Base-by-base conservation (phyloP, 768 basidiomycete genomes). In the Gloeophyllum trabeum region DNA sequence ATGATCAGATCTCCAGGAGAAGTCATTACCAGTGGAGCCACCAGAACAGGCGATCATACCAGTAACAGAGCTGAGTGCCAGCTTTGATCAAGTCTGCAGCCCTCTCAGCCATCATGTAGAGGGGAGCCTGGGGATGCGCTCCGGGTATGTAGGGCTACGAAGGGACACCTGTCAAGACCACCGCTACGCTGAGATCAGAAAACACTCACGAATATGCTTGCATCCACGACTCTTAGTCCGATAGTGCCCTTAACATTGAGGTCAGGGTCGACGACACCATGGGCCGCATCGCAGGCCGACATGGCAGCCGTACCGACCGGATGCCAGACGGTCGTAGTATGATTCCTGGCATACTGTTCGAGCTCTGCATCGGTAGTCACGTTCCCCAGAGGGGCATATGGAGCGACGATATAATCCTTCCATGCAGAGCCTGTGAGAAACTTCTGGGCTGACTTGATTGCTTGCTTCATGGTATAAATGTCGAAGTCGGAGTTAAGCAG, bases 401-500 rank as follows among this genome's bases (percentile, higher is more conserved):
- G 48, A 18, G 32, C 51, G 14, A 52, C 28, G n/a, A 66, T 43
- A 36, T 46, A 64, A 7, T 51, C 55, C 3, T 49, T 35, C 59
- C 58, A 66, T 0, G 53, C 48, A 16, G 51, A 32, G 0, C 57
- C 57, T 4, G 53, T 39, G 7, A 59, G 16, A 43, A 64, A 62
- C 16, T 48, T 45, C 6, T 43, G 21, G 4, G 51, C 55, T 13
- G 45, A 53, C 32, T 54, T 43, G 7, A 64, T 47, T 6, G 54
- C 55, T 37, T 59, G 46, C 4, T 48, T 48, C 55, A 65, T 54
- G 13, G 49, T 47, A 24, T 53, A 46, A 4, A 59, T 53, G 42
- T 66, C 67, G 26, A 62, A 57, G 1, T 44, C 37, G 5, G 57
- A 56, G 23, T 42, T 53, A 18, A 71, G 58, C 54, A 70, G 66